A percentile compares a stretch with the other conserved stretches of the same genome.
Evolutionary conservation across 1,284 basidiomycete genomes (phyloP).

Genomic region (Ustilago shanxiensis): DNA sequence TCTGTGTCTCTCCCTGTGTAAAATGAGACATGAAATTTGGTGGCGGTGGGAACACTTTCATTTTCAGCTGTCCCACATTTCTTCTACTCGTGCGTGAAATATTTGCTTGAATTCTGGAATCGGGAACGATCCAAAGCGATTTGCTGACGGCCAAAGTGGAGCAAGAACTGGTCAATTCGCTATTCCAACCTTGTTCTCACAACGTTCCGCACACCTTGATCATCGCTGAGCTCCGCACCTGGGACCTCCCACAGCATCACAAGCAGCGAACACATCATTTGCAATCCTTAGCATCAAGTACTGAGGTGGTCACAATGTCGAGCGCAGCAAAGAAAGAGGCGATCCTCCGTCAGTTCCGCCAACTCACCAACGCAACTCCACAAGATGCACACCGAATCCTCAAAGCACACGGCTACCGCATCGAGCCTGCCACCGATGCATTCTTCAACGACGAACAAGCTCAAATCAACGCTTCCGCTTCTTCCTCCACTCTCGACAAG

Average conservation of each 20-base stretch:
- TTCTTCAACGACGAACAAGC: constrained; percentile 75
- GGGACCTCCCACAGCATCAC: too few relatives aligned
- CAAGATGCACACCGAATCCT: constrained; percentile 80
- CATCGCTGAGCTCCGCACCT: background rate
- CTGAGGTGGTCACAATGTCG: constrained; percentile 28
- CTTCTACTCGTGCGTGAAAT: constrained; percentile 27
- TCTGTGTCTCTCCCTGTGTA: too few relatives aligned
- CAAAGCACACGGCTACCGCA: constrained; percentile 77
- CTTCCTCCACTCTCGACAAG: constrained; percentile 33
- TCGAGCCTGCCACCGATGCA: constrained; percentile 82
- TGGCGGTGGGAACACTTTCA: background rate
- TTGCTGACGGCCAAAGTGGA: constrained; percentile 17
- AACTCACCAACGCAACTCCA: constrained; percentile 55
- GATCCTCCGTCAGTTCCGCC: constrained; percentile 48
- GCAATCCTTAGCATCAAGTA: too few relatives aligned
- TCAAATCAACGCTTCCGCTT: constrained; percentile 45
- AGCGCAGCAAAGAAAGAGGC: constrained; percentile 54
- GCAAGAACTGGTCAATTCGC: constrained; percentile 11
- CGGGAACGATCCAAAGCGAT: background rate
- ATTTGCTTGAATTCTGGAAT: background rate
- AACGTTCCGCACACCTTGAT: background rate
- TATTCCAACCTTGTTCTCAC: background rate
- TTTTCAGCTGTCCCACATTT: constrained; percentile 1
- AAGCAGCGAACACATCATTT: background rate
- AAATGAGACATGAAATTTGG: background rate